Evolutionary conservation across 768 basidiomycete genomes (phyloP).

Genomic region (Suillus ampliporus): DNA sequence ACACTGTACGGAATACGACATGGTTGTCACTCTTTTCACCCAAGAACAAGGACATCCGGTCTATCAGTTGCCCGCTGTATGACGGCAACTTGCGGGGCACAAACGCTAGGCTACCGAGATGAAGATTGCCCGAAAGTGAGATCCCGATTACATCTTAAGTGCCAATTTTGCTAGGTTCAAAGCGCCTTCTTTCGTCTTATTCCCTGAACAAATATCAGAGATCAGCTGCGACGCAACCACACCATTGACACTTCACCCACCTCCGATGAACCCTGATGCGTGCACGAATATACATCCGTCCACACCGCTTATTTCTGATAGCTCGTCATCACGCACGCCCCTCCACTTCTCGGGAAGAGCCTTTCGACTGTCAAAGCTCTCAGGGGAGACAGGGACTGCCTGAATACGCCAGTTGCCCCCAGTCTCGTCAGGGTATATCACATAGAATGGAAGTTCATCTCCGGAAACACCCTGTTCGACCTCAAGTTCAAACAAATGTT

Average conservation of each 20-base stretch:
- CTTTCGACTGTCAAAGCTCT: constrained; percentile 91
- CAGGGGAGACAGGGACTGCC: constrained; percentile 81
- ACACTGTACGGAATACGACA: background rate
- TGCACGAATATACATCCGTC: constrained; percentile 91
- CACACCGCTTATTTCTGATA: constrained; percentile 77
- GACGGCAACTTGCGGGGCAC: constrained; percentile 5
- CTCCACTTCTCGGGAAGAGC: constrained; percentile 94
- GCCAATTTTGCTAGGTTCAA: constrained; percentile 78
- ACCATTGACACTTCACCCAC: constrained; percentile 44
- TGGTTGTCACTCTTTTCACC: constrained; percentile 2
- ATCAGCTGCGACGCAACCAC: constrained; percentile 11
- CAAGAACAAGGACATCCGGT: background rate
- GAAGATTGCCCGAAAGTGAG: constrained; percentile 5
- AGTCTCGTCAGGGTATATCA: constrained; percentile 88
- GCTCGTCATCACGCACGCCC: constrained; percentile 83
- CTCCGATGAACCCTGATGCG: constrained; percentile 96
- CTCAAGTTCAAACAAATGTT: constrained; percentile 92
- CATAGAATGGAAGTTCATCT: constrained; percentile 71
- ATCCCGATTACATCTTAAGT: constrained; percentile 42
- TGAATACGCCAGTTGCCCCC: constrained; percentile 87
- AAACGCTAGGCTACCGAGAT: constrained; percentile 8
- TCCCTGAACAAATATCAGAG: constrained; percentile 54
- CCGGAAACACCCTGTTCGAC: constrained; percentile 51
- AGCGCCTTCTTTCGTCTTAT: constrained; percentile 89
- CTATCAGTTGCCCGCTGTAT: background rate